phyloP scores from a whole-genome alignment of 352 stramenopile species.

The Globisporangium radiosum region DNA sequence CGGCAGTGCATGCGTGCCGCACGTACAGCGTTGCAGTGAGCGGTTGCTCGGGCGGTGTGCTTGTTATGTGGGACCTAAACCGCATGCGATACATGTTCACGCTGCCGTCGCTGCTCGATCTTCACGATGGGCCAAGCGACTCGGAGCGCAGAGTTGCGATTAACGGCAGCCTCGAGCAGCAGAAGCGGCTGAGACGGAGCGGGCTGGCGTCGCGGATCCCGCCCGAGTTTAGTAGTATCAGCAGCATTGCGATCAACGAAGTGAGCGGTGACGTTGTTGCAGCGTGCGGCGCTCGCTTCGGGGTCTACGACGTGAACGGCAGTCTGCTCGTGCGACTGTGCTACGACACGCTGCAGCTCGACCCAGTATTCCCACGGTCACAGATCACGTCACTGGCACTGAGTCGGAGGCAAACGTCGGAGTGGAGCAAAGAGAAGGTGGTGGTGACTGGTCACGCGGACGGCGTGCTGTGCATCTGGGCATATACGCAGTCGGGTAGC shows the following conservation, averaged over 20 bases:
- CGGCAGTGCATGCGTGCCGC: conserved; percentile 44
- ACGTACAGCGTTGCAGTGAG: conserved; percentile 62
- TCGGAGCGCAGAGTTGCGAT: neutral
- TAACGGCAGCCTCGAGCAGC: neutral
- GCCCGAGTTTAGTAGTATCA: conserved; percentile 16
- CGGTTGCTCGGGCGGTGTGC: conserved; percentile 41
- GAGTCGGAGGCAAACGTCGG: conserved; percentile 39
- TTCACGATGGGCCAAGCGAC: neutral
- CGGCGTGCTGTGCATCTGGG: conserved; percentile 57
- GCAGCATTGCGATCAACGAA: conserved; percentile 55
- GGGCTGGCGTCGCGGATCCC: neutral
- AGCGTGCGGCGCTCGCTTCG: conserved; percentile 36
- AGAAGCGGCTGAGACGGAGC: neutral
- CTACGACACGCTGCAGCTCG: conserved; percentile 37
- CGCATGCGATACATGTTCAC: conserved; percentile 46
- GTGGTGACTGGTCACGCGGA: conserved; percentile 61
- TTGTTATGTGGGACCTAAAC: conserved; percentile 71
- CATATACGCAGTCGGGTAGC: conserved; percentile 43
- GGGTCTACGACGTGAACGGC: conserved; percentile 67
- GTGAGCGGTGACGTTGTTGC: conserved; percentile 58
- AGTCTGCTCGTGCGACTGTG: conserved; percentile 40
- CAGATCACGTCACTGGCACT: conserved; percentile 41
- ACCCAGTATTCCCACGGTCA: conserved; percentile 24
- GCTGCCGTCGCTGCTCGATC: conserved; percentile 19
- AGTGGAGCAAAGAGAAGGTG: conserved; percentile 56